These are phyloP conservation scores for Brassica juncea DNA, from an alignment of 345 rosid genomes.

Conservation along the genomic window DNA sequence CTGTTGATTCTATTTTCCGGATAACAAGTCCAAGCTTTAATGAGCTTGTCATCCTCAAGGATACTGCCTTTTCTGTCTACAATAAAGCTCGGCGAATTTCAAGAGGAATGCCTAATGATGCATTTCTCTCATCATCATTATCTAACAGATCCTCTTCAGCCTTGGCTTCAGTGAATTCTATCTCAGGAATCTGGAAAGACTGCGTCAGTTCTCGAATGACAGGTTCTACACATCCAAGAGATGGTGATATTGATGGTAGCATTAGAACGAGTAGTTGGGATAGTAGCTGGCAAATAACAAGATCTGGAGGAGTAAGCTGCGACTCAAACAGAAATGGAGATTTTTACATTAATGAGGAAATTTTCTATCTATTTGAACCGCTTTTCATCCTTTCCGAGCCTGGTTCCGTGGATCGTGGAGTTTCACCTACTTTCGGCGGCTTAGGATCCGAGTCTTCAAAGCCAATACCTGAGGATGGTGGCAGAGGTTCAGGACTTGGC, in stretches of 20 bases:
- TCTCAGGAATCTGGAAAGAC: constrained; percentile 88
- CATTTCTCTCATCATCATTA: constrained; percentile 55
- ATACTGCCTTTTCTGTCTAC: constrained; percentile 92
- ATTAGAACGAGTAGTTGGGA: constrained; percentile 78
- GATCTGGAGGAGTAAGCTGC: constrained; percentile 76
- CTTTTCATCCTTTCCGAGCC: constrained; percentile 95
- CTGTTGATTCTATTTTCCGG: constrained; percentile 90
- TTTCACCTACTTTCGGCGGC: constrained; percentile 59
- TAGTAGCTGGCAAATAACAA: constrained; percentile 78
- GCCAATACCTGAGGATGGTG: constrained; percentile 59
- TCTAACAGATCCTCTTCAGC: constrained; percentile 70
- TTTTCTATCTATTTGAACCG: constrained; percentile 87
- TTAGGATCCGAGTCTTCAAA: constrained; percentile 63
- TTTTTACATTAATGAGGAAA: constrained; percentile 58
- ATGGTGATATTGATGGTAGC: constrained; percentile 84
- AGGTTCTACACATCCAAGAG: constrained; percentile 77
- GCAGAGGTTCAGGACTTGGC: constrained; percentile 61
- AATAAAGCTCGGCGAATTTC: constrained; percentile 91
- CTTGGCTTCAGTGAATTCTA: constrained; percentile 59
- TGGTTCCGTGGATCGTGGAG: constrained; percentile 86
- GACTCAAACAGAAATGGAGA: constrained; percentile 86
- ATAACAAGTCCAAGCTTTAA: constrained; percentile 83
- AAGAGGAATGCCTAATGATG: constrained; percentile 67
- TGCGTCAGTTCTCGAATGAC: constrained; percentile 78
- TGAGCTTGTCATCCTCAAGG: constrained; percentile 88